Evolutionary conservation across 306 rosid species (phyloP).

Genomic region (Albizia julibrissin): DNA sequence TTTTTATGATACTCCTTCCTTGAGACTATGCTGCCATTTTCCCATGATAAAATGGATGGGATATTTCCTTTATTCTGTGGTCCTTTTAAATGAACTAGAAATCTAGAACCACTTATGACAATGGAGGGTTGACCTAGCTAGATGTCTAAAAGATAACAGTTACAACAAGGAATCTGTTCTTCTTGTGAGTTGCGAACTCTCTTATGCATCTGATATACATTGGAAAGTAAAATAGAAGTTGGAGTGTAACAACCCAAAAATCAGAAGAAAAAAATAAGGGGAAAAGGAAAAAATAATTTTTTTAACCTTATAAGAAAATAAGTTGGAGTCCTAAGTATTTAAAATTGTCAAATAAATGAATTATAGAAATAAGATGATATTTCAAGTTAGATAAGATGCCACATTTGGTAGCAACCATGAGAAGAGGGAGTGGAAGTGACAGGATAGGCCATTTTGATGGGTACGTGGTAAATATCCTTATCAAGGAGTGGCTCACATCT

Average conservation of each 20-base stretch:
- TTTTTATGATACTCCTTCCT: too few species aligned
- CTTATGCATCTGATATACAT: not conserved
- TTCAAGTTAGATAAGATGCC: not conserved
- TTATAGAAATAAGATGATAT: not conserved
- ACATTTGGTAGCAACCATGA: not conserved
- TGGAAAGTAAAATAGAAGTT: not conserved
- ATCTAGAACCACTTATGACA: not conserved
- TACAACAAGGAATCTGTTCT: not conserved
- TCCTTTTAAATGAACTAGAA: not conserved
- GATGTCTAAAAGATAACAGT: not conserved
- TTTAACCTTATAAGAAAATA: too few species aligned
- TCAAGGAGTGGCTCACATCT: not conserved
- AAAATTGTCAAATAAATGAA: too few species aligned
- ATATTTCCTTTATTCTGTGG: not conserved
- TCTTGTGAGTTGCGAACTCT: not conserved
- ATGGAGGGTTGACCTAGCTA: not conserved
- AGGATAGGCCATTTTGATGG: not conserved
- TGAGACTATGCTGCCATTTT: too few species aligned
- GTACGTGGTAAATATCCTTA: not conserved
- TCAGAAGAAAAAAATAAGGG: too few species aligned
- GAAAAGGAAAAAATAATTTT: too few species aligned
- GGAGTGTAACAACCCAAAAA: not conserved
- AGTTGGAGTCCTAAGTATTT: too few species aligned
- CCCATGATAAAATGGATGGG: slow-evolving; percentile 41
- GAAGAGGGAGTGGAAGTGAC: not conserved